Percentiles rank a stretch among this genome's conserved stretches.
Conservation (phyloP, 2,329 filamentous ascomycete species). For the Alternaria rosae region DNA sequence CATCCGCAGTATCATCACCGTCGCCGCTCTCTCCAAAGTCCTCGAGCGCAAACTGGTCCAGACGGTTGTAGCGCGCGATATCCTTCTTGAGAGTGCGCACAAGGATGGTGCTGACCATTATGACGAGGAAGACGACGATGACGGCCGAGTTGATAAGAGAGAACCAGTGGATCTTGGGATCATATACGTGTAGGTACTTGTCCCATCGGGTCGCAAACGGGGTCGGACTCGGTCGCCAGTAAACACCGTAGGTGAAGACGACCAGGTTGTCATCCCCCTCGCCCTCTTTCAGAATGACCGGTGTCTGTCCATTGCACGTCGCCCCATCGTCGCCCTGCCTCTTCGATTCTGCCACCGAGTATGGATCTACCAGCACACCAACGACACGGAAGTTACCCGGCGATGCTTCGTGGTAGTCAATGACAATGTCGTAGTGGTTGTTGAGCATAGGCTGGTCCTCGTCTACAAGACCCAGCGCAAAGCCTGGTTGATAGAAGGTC, state of each 20-base stretch:
- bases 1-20: conserved; percentile 92
- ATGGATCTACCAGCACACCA: conserved; percentile 86
- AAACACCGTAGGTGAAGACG: conserved; percentile 89
- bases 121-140: conserved; percentile 88
- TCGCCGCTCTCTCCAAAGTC: conserved; percentile 79
- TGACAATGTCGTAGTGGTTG: conserved; percentile 93
- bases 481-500: conserved; percentile 90
- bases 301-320: conserved; percentile 68
- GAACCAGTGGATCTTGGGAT: conserved; percentile 99
- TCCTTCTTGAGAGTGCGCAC: conserved; percentile 90
- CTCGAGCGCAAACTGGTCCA: conserved; percentile 89
- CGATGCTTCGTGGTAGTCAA: conserved; percentile 88
- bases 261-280: conserved; percentile 66
- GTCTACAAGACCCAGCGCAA: conserved; percentile 72
- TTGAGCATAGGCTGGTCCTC: conserved; percentile 71
- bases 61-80: conserved; percentile 93
- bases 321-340: conserved; percentile 61
- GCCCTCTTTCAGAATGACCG: conserved; percentile 71
- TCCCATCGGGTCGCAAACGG: conserved; percentile 98
- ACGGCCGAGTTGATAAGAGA: conserved; percentile 95
- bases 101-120: conserved; percentile 92
- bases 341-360: conserved; percentile 69
- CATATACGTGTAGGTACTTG: conserved; percentile 96
- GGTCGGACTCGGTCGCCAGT: conserved; percentile 83
- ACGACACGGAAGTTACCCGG: conserved; percentile 83